Evolutionary conservation across 2,329 filamentous ascomycete species (phyloP).

Genomic region (Nothomitra cinnamomea): DNA sequence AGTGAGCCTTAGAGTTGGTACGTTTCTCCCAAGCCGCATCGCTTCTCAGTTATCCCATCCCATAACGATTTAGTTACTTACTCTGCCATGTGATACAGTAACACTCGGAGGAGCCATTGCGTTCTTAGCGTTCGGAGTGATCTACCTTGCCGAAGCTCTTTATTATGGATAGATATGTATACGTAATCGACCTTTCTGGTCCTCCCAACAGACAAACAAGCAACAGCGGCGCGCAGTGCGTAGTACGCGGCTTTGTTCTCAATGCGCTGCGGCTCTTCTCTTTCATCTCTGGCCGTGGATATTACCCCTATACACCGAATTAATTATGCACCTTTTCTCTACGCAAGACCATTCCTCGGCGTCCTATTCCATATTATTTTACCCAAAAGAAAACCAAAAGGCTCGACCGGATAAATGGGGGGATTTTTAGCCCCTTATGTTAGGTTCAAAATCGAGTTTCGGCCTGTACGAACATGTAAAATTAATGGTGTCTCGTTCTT

Average conservation of each 20-base stretch:
- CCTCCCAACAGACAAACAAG: background rate
- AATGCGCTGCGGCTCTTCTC: background rate
- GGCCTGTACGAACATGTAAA: too few species aligned
- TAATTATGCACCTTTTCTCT: too few species aligned
- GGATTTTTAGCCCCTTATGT: too few species aligned
- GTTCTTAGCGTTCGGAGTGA: conserved; percentile 79
- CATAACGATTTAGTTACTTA: conserved; percentile 4
- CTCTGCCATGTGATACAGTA: conserved; percentile 34
- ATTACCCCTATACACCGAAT: too few species aligned
- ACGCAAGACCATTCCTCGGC: too few species aligned
- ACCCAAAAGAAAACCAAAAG: too few species aligned
- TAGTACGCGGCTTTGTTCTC: background rate
- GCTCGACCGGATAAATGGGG: too few species aligned
- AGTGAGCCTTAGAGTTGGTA: conserved; percentile 92
- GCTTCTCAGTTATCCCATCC: background rate
- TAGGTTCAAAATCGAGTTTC: too few species aligned
- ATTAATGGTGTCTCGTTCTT: too few species aligned
- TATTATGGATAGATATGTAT: conserved; percentile 23
- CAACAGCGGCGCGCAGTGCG: too few species aligned
- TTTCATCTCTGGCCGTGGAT: background rate
- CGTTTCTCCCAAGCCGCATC: conserved; percentile 26
- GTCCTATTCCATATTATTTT: too few species aligned
- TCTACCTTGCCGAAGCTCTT: conserved; percentile 74
- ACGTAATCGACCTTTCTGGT: background rate
- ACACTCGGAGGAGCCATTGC: conserved; percentile 81